Base-by-base conservation (phyloP, 129 eudicot species). In the Saussurea involucrata region DNA sequence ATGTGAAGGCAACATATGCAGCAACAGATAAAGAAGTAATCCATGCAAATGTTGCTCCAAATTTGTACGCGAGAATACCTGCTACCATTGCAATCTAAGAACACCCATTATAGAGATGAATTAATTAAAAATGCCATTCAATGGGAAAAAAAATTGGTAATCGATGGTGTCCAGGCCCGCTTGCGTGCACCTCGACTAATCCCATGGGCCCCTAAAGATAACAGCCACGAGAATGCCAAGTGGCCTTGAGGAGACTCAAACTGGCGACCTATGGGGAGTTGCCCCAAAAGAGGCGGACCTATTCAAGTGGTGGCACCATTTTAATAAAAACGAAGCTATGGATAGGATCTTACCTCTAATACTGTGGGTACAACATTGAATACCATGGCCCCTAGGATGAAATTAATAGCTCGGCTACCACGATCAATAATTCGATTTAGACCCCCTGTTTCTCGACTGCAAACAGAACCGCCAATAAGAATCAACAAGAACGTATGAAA, bases 371-470 rank as follows among this genome's bases (percentile, higher is more conserved):
- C 96, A 82, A 95, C 95, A 82, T 95, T 95, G 80, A 95, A 95
- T 67, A 95, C 99, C 99, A 95, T 95, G 42, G 99, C 79, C 33
- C 88, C 78, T 73, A 95, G 97, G 21, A 95, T 89, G 80, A 92
- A 95, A 83, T 95, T 95, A 42, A 95, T 95, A 77, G 99, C 99
- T 69, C 99, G 94, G 88, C 99, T 95, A 85, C 99, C 99, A 80
- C 99, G 97, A 82, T 95, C 99, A 76, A 92, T 92, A 22, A 88
- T 86, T 66, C 99, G 91, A 79, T 88, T 95, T 15, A 95, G 84
- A 78, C 78, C 96, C 44, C 99, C 99, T 25, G 99, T 95, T 86
- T 95, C 99, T 61, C 99, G 99, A 81, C 99, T 95, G 87, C 81
- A 79, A 67, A 72, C 18, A 68, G 69, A 81, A 75, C 31, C n/a